These are phyloP conservation scores for Rauvolfia tetraphylla DNA, from an alignment of 257 asterid species.

Conservation along the genomic window DNA sequence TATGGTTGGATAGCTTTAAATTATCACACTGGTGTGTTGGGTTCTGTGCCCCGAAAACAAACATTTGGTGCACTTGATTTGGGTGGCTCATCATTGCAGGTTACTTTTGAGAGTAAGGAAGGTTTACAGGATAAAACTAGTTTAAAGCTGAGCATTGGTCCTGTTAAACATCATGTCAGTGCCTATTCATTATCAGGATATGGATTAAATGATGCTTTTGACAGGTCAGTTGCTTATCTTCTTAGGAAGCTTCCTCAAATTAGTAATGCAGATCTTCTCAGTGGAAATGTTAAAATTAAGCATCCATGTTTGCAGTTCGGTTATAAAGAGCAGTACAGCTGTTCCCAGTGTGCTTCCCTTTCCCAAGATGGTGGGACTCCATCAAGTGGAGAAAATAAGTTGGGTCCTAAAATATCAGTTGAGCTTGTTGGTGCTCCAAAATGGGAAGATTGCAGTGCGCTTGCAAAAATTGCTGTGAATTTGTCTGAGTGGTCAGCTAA, in stretches of 20 bases:
- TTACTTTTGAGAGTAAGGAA: constrained; percentile 73
- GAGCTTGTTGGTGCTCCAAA: constrained; percentile 73
- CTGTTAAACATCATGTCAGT: constrained; percentile 70
- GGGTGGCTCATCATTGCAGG: constrained; percentile 97
- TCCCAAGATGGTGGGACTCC: constrained; percentile 47
- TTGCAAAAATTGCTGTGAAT: constrained; percentile 77
- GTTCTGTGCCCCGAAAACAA: constrained; percentile 65
- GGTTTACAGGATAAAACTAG: constrained; percentile 46
- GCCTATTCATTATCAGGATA: constrained; percentile 93
- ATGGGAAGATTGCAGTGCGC: constrained; percentile 84
- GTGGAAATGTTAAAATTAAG: constrained; percentile 56
- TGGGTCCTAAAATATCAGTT: constrained; percentile 43
- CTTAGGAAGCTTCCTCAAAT: constrained; percentile 54
- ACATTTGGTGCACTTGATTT: constrained; percentile 95
- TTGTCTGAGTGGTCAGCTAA: constrained; percentile 74
- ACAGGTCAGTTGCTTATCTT: constrained; percentile 79
- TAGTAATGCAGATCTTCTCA: constrained; percentile 44
- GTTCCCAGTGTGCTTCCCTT: constrained; percentile 62
- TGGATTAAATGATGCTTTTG: constrained; percentile 97
- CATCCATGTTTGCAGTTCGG: constrained; percentile 95
- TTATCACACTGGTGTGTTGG: constrained; percentile 67
- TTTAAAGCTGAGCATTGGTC: constrained; percentile 72
- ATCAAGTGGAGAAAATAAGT: constrained; percentile 39
- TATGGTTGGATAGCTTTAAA: constrained; percentile 96
- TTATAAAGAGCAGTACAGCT: constrained; percentile 59